Conservation (phyloP, 176 grass and related monocot genomes). For the Carex pumila region DNA sequence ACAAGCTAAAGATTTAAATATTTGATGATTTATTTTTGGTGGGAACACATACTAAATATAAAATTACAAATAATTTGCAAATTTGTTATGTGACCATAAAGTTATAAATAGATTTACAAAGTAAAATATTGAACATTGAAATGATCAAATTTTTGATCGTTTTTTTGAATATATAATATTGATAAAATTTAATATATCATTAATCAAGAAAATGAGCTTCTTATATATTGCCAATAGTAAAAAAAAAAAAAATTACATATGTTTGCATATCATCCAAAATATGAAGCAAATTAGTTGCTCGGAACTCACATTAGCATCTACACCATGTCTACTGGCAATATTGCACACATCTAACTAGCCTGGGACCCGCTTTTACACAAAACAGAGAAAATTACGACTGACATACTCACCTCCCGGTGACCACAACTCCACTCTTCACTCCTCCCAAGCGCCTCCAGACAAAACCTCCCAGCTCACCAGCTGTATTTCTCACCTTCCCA, state of each 20-base stretch:
- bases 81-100: no score
- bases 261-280: neutral
- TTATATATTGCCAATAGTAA: no score
- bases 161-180: neutral
- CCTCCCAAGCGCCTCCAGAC: slow-evolving; percentile 2
- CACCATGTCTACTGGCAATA: neutral
- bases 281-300: neutral
- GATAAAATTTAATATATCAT: neutral
- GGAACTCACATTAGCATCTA: neutral
- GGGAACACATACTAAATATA: no score
- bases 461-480: slow-evolving; percentile 21
- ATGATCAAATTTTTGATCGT: neutral
- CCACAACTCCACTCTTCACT: neutral
- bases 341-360: neutral
- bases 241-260: no score
- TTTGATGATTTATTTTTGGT: no score
- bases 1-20: no score
- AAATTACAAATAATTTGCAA: no score
- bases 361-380: neutral
- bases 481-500: slow-evolving; percentile 6
- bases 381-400: neutral
- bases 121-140: neutral
- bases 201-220: no score
- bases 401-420: slow-evolving; percentile 5
- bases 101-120: neutral